Evolutionary conservation across 495 filamentous ascomycete species (phyloP).

Genomic region (Trichoderma gamsii): DNA sequence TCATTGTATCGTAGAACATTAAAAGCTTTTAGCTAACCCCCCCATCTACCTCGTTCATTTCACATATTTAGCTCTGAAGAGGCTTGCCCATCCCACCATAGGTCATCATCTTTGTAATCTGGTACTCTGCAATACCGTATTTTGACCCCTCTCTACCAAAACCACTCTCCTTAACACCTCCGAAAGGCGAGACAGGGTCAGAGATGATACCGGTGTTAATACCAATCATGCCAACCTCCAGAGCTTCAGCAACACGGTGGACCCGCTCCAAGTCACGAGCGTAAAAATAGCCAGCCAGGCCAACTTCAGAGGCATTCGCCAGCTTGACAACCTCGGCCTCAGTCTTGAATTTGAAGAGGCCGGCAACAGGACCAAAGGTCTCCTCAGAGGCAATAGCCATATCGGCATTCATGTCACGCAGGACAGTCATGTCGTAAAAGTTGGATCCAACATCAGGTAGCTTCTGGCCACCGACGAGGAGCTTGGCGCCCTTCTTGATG

Average conservation of each 20-base stretch:
- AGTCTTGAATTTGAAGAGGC: slow-evolving; percentile 72
- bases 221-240: slow-evolving; percentile 87
- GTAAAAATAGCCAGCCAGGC: slow-evolving; percentile 84
- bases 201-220: slow-evolving; percentile 81
- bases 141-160: slow-evolving; percentile 90
- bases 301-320: slow-evolving; percentile 71
- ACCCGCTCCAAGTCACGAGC: slow-evolving; percentile 66
- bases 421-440: slow-evolving; percentile 77
- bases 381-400: slow-evolving; percentile 77
- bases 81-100: slow-evolving; percentile 69
- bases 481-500: slow-evolving; percentile 62
- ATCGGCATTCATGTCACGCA: slow-evolving; percentile 71
- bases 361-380: slow-evolving; percentile 83
- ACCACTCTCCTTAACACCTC: slow-evolving; percentile 88
- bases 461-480: slow-evolving; percentile 64
- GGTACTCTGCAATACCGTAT: slow-evolving; percentile 88
- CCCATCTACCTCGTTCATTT: too few relatives aligned
- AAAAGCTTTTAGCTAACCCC: not conserved
- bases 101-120: slow-evolving; percentile 80
- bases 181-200: slow-evolving; percentile 79
- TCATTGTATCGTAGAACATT: not conserved
- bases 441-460: slow-evolving; percentile 59
- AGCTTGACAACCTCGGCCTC: slow-evolving; percentile 79
- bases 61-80: slow-evolving; percentile 31
- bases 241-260: slow-evolving; percentile 70